These are phyloP conservation scores for Colletotrichum lindemuthianum DNA, from an alignment of 2,329 filamentous ascomycete species.

Conservation along the genomic window DNA sequence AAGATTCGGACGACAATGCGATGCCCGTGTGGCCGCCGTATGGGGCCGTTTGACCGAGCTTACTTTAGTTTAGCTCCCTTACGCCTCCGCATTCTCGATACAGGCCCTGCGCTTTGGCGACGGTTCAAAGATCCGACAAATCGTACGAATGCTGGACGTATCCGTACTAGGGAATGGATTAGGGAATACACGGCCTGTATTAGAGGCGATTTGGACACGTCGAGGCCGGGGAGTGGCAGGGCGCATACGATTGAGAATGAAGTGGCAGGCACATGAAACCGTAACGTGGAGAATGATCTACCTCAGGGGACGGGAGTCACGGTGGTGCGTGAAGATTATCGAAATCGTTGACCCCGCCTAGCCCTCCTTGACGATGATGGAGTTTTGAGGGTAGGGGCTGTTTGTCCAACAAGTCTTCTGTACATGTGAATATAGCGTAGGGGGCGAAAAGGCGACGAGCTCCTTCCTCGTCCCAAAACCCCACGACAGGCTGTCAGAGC, in stretches of 20 bases:
- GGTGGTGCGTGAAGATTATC: conserved; percentile 13
- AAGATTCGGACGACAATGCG: conserved; percentile 14
- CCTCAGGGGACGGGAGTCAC: conserved; percentile 25
- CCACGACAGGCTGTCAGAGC: conserved; percentile 24
- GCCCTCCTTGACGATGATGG: background rate
- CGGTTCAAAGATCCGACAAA: conserved; percentile 13
- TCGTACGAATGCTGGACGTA: background rate
- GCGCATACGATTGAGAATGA: conserved; percentile 31
- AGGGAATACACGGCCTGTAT: background rate
- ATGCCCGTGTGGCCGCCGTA: background rate
- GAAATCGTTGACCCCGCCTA: background rate
- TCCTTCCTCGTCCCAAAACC: conserved; percentile 18
- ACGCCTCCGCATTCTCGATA: conserved; percentile 20
- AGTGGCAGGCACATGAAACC: conserved; percentile 26
- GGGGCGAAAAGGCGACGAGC: conserved; percentile 4
- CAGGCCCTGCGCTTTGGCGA: conserved; percentile 25
- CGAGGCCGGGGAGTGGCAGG: conserved; percentile 5
- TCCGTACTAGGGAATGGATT: conserved; percentile 1
- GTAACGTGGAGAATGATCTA: conserved; percentile 33
- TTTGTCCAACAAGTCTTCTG: conserved; percentile 1
- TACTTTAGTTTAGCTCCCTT: conserved; percentile 7
- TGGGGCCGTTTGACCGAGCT: conserved; percentile 26
- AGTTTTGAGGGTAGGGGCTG: background rate
- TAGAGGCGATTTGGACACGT: conserved; percentile 16
- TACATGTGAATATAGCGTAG: background rate